Evolutionary conservation across 345 rosid species (phyloP).

Genomic region (Microthlaspi erraticum): DNA sequence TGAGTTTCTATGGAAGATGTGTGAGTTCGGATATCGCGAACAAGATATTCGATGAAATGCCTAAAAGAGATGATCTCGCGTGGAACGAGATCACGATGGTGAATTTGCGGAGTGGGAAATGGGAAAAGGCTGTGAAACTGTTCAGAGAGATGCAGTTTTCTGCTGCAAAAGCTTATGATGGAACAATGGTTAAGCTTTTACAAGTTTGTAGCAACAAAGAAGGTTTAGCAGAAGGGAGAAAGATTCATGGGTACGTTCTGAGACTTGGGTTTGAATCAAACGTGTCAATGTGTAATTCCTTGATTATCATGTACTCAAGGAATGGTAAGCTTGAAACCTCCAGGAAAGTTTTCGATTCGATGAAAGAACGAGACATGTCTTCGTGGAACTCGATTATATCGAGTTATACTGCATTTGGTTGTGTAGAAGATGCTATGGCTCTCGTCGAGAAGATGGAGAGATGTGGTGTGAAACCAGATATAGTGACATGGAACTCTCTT

Average conservation of each 20-base stretch:
- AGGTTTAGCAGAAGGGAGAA: slow-evolving; percentile 65
- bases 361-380: slow-evolving; percentile 56
- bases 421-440: slow-evolving; percentile 58
- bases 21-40: slow-evolving; percentile 54
- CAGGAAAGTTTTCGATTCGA: slow-evolving; percentile 57
- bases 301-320: slow-evolving; percentile 74
- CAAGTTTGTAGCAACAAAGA: slow-evolving; percentile 63
- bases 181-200: slow-evolving; percentile 58
- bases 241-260: slow-evolving; percentile 78
- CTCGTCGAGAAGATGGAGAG: slow-evolving; percentile 54
- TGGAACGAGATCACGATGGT: slow-evolving; percentile 67
- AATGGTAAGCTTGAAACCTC: slow-evolving; percentile 57
- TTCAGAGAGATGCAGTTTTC: slow-evolving; percentile 64
- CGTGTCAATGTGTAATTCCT: slow-evolving; percentile 58
- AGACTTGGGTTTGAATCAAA: slow-evolving; percentile 53
- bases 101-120: slow-evolving; percentile 54
- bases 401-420: slow-evolving; percentile 53
- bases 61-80: slow-evolving; percentile 47
- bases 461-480: slow-evolving; percentile 46
- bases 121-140: slow-evolving; percentile 53
- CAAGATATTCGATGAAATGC: slow-evolving; percentile 53
- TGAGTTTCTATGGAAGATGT: slow-evolving; percentile 63
- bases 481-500: slow-evolving; percentile 48
- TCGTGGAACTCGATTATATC: slow-evolving; percentile 79
- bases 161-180: slow-evolving; percentile 41